These are phyloP conservation scores for Fagus crenata DNA, from an alignment of 306 rosid genomes.

Conservation along the genomic window DNA sequence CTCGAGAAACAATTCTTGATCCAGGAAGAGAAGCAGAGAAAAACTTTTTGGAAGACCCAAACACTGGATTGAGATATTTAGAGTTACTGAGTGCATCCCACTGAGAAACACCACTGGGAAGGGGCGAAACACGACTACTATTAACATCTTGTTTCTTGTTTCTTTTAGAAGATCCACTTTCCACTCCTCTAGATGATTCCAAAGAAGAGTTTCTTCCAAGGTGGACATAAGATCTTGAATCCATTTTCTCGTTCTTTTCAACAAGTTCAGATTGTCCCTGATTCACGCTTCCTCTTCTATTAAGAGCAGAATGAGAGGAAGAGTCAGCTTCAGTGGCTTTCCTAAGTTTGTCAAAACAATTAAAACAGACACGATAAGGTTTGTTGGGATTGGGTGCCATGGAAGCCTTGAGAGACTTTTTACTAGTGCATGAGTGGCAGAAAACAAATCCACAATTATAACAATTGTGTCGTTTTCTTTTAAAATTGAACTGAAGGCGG, in stretches of 20 bases:
- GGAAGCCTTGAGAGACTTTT: slow-evolving; percentile 92
- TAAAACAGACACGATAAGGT: slow-evolving; percentile 95
- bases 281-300: slow-evolving; percentile 88
- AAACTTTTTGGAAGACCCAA: slow-evolving; percentile 96
- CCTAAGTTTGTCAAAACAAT: slow-evolving; percentile 78
- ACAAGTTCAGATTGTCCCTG: slow-evolving; percentile 63
- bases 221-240: slow-evolving; percentile 74
- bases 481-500: slow-evolving; percentile 89
- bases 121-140: slow-evolving; percentile 94
- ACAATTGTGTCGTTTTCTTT: slow-evolving; percentile 97
- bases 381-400: slow-evolving; percentile 99
- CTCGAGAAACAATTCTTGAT: slow-evolving; percentile 98
- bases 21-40: slow-evolving; percentile 99
- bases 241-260: slow-evolving; percentile 81
- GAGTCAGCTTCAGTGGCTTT: slow-evolving; percentile 72
- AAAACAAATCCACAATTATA: slow-evolving; percentile 96
- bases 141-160: slow-evolving; percentile 91
- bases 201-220: slow-evolving; percentile 66
- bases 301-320: slow-evolving; percentile 72
- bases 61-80: slow-evolving; percentile 89
- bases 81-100: slow-evolving; percentile 88
- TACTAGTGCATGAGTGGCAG: slow-evolving; percentile 97
- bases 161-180: slow-evolving; percentile 79
- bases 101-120: slow-evolving; percentile 87
- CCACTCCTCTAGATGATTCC: slow-evolving; percentile 85